phyloP scores from a whole-genome alignment of 2,329 filamentous ascomycete species.

The Cordyceps cateniannulata region DNA sequence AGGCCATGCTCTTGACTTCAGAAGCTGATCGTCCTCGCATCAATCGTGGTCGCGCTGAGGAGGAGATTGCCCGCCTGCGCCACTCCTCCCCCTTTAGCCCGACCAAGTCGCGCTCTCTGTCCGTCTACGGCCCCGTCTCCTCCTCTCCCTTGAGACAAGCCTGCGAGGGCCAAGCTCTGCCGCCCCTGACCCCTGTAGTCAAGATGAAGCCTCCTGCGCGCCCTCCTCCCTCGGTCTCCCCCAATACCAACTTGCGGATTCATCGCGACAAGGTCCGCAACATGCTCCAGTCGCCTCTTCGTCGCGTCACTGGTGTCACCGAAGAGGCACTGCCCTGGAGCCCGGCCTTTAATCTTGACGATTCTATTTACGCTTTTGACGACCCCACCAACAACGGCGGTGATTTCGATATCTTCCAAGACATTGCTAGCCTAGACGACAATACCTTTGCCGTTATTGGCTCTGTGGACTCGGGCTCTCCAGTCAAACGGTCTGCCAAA shows the following conservation, averaged over 20 bases:
- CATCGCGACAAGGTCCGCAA: slow-evolving; percentile 78
- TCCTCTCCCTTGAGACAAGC: slow-evolving; percentile 61
- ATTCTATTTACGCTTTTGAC: slow-evolving; percentile 42
- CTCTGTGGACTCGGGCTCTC: slow-evolving; percentile 52
- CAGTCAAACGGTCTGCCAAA: slow-evolving; percentile 56
- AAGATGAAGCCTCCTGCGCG: slow-evolving; percentile 61
- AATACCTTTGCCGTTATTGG: slow-evolving; percentile 33
- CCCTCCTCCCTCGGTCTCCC: slow-evolving; percentile 71
- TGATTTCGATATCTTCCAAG: slow-evolving; percentile 59
- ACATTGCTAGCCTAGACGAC: slow-evolving; percentile 26
- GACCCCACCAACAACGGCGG: slow-evolving; percentile 43
- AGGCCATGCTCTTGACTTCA: slow-evolving; percentile 61
- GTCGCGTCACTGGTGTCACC: slow-evolving; percentile 38
- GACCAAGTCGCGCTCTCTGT: slow-evolving; percentile 56
- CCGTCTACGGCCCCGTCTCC: slow-evolving; percentile 47
- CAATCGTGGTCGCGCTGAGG: slow-evolving; percentile 86
- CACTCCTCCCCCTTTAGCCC: slow-evolving; percentile 92
- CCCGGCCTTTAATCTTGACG: slow-evolving; percentile 60
- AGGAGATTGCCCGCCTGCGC: slow-evolving; percentile 88
- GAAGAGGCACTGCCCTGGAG: slow-evolving; percentile 51
- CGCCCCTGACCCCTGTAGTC: slow-evolving; percentile 75
- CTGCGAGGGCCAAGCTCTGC: slow-evolving; percentile 55
- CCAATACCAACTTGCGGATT: slow-evolving; percentile 83
- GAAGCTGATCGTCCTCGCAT: slow-evolving; percentile 74
- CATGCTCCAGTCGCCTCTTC: slow-evolving; percentile 71